These are phyloP conservation scores for Centaurea solstitialis DNA, from an alignment of 129 eudicot species.

Conservation along the genomic window DNA sequence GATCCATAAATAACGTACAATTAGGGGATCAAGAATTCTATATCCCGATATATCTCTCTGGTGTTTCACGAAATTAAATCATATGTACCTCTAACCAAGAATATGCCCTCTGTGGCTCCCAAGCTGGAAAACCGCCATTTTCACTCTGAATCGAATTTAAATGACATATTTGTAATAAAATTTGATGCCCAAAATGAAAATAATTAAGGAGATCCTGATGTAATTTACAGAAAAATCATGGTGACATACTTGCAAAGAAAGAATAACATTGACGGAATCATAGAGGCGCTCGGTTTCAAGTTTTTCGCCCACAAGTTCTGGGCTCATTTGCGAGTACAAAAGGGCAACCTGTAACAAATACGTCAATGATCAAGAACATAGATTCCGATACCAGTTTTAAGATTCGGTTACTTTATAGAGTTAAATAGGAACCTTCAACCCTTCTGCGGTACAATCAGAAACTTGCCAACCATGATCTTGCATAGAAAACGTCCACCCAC, in stretches of 20 bases:
- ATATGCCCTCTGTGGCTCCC: constrained; percentile 76
- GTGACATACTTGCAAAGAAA: constrained; percentile 57
- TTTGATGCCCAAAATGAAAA: not conserved
- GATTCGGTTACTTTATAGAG: not conserved
- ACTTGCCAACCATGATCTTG: constrained; percentile 74
- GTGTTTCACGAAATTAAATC: not conserved
- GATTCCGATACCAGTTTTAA: not conserved
- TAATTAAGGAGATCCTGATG: not conserved
- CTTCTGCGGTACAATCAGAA: constrained; percentile 84
- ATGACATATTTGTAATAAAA: not conserved
- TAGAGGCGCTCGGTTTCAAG: constrained; percentile 43
- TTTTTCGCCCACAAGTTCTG: constrained; percentile 50
- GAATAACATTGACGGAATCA: constrained; percentile 66
- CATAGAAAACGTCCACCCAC: constrained; percentile 70
- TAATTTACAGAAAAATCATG: constrained; percentile 6
- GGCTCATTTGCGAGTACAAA: constrained; percentile 49
- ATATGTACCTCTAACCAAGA: constrained; percentile 74
- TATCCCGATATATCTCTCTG: not conserved
- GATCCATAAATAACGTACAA: not conserved
- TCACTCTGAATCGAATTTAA: constrained; percentile 38
- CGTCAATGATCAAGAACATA: not conserved
- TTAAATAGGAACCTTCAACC: constrained; percentile 45
- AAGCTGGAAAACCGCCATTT: constrained; percentile 78
- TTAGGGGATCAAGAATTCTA: not conserved
- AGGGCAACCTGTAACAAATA: constrained; percentile 41